Conservation (phyloP, 2,329 filamentous ascomycete species). For the Alternaria gaisen region DNA sequence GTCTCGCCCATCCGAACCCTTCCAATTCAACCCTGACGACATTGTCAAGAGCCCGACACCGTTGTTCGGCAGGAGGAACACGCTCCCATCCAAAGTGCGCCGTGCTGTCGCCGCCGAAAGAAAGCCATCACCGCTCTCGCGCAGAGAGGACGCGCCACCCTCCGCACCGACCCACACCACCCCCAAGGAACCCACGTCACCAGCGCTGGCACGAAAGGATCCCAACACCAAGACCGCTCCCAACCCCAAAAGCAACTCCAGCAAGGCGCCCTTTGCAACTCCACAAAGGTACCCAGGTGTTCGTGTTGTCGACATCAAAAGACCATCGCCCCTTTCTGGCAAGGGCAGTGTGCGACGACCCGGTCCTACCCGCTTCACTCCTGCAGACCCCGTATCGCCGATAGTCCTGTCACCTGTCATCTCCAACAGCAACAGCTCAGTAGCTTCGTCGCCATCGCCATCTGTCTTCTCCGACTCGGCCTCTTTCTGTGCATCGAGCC, state of each 20-base stretch:
- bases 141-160: constrained; percentile 27
- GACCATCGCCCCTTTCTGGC: constrained; percentile 15
- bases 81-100: constrained; percentile 25
- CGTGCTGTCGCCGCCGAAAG: constrained; percentile 30
- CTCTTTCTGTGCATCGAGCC: constrained; percentile 22
- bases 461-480: constrained; percentile 27
- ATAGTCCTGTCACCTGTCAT: constrained; percentile 20
- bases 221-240: background rate
- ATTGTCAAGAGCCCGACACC: constrained; percentile 10
- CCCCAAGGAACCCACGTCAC: constrained; percentile 10
- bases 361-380: constrained; percentile 12
- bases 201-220: constrained; percentile 4
- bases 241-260: constrained; percentile 4
- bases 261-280: background rate
- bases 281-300: background rate
- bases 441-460: constrained; percentile 21
- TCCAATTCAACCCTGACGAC: constrained; percentile 7
- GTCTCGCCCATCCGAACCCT: constrained; percentile 9
- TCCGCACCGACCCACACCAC: constrained; percentile 20
- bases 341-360: constrained; percentile 13
- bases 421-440: constrained; percentile 15
- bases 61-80: constrained; percentile 10
- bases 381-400: constrained; percentile 17
- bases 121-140: constrained; percentile 37
- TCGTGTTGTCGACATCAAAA: constrained; percentile 6